Evolutionary conservation across 2,329 filamentous ascomycete species (phyloP), one percentile per base, ranked within the genome.

Genomic region (Dothidotthia symphoricarpi): DNA sequence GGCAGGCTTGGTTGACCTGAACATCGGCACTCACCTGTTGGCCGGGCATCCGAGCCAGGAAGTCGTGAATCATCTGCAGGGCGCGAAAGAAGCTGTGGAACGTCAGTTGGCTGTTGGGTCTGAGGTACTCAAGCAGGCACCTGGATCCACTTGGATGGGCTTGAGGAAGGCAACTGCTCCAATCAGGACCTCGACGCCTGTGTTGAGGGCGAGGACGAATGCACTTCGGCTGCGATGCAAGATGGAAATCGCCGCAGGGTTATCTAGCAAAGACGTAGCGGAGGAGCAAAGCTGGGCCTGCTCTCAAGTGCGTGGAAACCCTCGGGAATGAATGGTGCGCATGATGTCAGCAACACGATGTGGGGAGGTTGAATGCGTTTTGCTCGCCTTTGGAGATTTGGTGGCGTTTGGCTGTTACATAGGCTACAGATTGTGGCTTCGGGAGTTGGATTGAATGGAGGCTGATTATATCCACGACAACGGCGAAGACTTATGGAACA

Each of bases 131-230:
- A 52, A 41, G 25, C 40, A 51, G n/a, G 40, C 51, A 13, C 45
- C 50, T n/a, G 47, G 32, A 24, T 43, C 41, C n/a, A 39, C 55
- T 15, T 62, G 57, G 59, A 31, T 26, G 27, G 45, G 53, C 2
- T 17, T 62, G 17, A 46, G 52, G 17, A 45, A 49, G 11, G 49
- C 38, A 11, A 62, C 56, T 11, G 59, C 56, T 17, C 56, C 59
- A 7, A 46, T 59, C 11, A 47, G 59, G 14, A 54, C 53, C 5
- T 62, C 58, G 10, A 41, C 47, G 28, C 43, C 54, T n/a, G 38
- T 64, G 33, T 41, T 55, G 38, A 53, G 44, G 28, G 60, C 61
- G 2, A 52, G 60, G 31, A 47, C 50, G 34, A 64, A 64, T 28
- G 61, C 63, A 11, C 51, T 59, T 16, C 49, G 53, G 12, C 16